Evolutionary conservation across 2,329 filamentous ascomycete genomes (phyloP), one percentile per base, ranked within the genome.

Genomic region (Aspergillus costaricaensis): DNA sequence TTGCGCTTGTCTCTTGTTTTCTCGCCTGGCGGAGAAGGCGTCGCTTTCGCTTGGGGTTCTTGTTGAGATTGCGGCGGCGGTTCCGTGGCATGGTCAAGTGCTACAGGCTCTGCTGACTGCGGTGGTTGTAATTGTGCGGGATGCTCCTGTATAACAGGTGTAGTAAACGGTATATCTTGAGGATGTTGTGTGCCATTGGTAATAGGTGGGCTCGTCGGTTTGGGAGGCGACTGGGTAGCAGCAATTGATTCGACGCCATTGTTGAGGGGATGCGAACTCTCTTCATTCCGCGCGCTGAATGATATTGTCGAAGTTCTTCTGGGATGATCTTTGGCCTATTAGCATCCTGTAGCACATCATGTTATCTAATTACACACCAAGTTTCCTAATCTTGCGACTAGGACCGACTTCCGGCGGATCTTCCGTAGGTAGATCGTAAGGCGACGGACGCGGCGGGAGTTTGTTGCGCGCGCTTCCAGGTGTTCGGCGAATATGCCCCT

Each of bases 371-470:
- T n/a, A 70, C 74, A 12, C 57, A 76, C 74, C 68, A 39, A 74
- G 66, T 60, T 66, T 74, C 64, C 74, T 70, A 54, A 73, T 65
- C 62, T 76, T 76, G 27, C 62, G 70, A 58, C 69, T 73, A 43
- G 68, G 70, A 10, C 59, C 64, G 38, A 67, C 64, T 25, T 71
- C 67, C 14, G 65, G 56, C 21, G 64, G 62, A 30, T 73, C 71
- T 21, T 78, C 74, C 4, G 65, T 64, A 1, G 74, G 73, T 57
- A 76, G 70, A 53, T 78, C 76, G 55, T 75, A 77, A 36, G 72
- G 67, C 15, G 75, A 76, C 15, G 70, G 71, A 38, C 74, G 69
- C 23, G 64, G 65, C 15, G 73, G 69, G 9, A 68, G 65, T n/a
- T 59, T 50, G 62, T 73, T 75, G 55, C 72, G 72, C 64, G 73